Evolutionary conservation across 1,139 yeast genomes (phyloP).

Genomic region (Geotrichum carabidarum): DNA sequence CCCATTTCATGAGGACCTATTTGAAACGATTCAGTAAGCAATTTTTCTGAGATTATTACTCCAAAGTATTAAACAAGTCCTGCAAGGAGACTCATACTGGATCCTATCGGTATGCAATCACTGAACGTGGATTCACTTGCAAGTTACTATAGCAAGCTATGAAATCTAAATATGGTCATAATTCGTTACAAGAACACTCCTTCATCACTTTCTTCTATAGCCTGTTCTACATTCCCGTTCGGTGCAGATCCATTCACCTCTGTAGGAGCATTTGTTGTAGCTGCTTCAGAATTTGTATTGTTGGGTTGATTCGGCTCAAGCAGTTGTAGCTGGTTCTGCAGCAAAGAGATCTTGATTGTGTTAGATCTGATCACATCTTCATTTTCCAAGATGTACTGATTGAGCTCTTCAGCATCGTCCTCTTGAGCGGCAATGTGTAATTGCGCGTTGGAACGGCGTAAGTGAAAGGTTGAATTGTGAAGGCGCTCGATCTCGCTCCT

Average conservation of each 20-base stretch:
- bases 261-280: neutral
- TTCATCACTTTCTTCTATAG: neutral
- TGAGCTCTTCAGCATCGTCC: slow-evolving; percentile 13
- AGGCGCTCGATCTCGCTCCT: slow-evolving; percentile 8
- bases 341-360: neutral
- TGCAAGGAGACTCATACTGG: too few relatives aligned
- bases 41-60: too few relatives aligned
- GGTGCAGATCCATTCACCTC: slow-evolving; percentile 2
- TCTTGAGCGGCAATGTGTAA: slow-evolving; percentile 2
- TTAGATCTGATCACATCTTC: slow-evolving; percentile 10
- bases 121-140: too few relatives aligned
- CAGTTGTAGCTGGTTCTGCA: slow-evolving; percentile 3
- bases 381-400: slow-evolving; percentile 10
- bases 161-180: too few relatives aligned
- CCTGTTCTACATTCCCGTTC: neutral
- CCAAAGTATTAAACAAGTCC: too few relatives aligned
- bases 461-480: slow-evolving; percentile 15
- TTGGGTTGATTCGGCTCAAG: neutral
- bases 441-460: slow-evolving; percentile 14
- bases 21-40: too few relatives aligned
- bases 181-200: slow-evolving; percentile 9
- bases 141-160: too few relatives aligned
- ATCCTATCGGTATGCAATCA: neutral
- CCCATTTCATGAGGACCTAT: too few relatives aligned
- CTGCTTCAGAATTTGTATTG: neutral